phyloP scores from a whole-genome alignment of 371 early-diverging fungal genomes.

The Actinomortierella ambigua region DNA sequence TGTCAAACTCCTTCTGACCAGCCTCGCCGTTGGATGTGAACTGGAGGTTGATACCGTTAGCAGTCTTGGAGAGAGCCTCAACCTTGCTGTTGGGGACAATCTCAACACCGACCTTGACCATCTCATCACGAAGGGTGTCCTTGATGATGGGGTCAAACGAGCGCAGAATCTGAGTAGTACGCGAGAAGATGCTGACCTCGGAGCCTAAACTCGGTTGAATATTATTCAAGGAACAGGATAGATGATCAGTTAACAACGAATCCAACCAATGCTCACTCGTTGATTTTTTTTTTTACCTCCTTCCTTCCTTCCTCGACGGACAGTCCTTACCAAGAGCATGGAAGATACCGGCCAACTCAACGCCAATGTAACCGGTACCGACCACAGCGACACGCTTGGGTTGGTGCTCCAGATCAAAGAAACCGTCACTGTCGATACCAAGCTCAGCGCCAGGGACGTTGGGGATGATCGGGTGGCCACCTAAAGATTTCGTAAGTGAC shows the following conservation, averaged over 20 bases:
- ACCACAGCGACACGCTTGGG: conserved; percentile 93
- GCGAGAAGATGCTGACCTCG: conserved; percentile 86
- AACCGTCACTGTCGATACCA: conserved; percentile 94
- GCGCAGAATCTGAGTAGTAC: conserved; percentile 86
- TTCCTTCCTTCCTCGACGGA: too few relatives aligned
- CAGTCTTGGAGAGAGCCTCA: conserved; percentile 46
- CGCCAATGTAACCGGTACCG: conserved; percentile 93
- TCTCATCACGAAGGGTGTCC: conserved; percentile 79
- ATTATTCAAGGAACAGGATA: not conserved
- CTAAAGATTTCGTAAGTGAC: conserved; percentile 39
- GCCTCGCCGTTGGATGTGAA: conserved; percentile 48
- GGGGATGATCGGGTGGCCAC: conserved; percentile 78
- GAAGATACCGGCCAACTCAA: conserved; percentile 97
- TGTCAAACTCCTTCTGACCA: conserved; percentile 61
- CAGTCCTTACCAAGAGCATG: conserved; percentile 60
- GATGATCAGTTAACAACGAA: not conserved
- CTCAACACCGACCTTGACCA: conserved; percentile 73
- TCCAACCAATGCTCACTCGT: not conserved
- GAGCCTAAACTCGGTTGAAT: conserved; percentile 57
- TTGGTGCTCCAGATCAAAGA: conserved; percentile 91
- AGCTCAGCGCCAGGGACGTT: conserved; percentile 82
- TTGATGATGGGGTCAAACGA: conserved; percentile 91
- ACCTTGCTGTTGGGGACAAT: conserved; percentile 74
- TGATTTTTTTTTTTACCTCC: not conserved
- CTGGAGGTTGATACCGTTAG: conserved; percentile 50